Base-by-base conservation (phyloP, 345 rosid genomes). In the Ceriops decandra region DNA sequence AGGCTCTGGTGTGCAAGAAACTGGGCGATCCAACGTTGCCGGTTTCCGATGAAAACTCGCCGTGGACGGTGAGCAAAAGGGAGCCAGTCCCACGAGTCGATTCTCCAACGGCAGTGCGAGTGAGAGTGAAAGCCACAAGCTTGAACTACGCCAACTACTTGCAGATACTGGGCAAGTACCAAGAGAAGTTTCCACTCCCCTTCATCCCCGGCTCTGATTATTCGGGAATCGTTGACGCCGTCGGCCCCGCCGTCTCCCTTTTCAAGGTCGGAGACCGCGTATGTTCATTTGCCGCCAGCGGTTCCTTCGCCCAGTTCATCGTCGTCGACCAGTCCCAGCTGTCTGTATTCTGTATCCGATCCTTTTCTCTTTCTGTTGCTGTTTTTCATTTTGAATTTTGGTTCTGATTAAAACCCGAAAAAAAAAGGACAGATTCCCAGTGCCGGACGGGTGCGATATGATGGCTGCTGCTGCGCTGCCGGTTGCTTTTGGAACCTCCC, bases 131-230 rank as follows among this genome's bases (percentile, higher is more conserved):
- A 63, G 99, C 99, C 11, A 90, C 98, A 57, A 95, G 99, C 93
- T 79, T 95, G 87, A 95, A 91, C 83, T 91, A 75, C 77, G 96
- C 96, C 51, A 91, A 95, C 76, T 95, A 90, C 83, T 86, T 95
- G 70, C 98, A 95, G 82, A 82, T 95, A 19, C 73, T 85, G 59
- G 98, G 99, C 30, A 88, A 90, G 60, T 91, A 90, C 78, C 98
- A 91, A 69, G 96, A 95, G 82, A 91, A 88, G 77, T 85, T 83
- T 47, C 79, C 87, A 0, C 80, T 95, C 10, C 98, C 99, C 54
- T 95, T 91, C 84, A 79, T 91, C 35, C 98, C 96, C 1, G 97
- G 99, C 42, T 91, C 96, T 61, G 99, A 95, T 79, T 91, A 86
- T 76, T 84, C 97, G 10, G 99, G 99, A 15, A 56, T 79, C 52